These are phyloP conservation scores for Puccinia coronata DNA, from an alignment of 1,284 basidiomycete genomes.

Conservation along the genomic window DNA sequence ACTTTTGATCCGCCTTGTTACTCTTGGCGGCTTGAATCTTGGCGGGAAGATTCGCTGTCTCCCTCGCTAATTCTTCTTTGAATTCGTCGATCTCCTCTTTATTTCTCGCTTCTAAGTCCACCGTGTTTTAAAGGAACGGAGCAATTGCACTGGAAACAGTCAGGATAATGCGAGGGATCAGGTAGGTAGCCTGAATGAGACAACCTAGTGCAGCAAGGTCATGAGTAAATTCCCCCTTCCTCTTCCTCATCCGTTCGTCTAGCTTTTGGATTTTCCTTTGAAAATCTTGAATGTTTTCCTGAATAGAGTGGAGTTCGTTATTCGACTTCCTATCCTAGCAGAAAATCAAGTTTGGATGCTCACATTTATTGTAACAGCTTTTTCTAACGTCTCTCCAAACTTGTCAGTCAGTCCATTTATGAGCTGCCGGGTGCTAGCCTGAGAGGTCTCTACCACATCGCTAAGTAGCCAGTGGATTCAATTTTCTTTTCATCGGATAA, in stretches of 20 bases:
- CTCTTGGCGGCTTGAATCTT: slow-evolving; percentile 33
- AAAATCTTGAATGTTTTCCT: slow-evolving; percentile 5
- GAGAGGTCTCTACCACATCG: background rate
- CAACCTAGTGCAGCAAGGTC: slow-evolving; percentile 18
- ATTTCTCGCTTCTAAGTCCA: slow-evolving; percentile 1
- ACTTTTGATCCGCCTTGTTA: slow-evolving; percentile 24
- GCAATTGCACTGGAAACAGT: no score
- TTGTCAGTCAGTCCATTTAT: background rate
- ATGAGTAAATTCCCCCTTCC: slow-evolving; percentile 10
- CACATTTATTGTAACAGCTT: slow-evolving; percentile 9
- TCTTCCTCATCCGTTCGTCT: slow-evolving; percentile 20
- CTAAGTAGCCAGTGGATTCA: background rate
- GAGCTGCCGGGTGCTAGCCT: background rate
- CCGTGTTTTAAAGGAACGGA: no score
- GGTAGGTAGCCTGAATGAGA: background rate
- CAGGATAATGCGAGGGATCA: background rate
- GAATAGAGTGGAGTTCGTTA: background rate
- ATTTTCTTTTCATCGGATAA: background rate
- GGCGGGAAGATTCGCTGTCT: background rate
- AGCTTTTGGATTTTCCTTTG: slow-evolving; percentile 8
- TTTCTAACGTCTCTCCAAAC: slow-evolving; percentile 23
- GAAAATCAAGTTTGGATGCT: background rate
- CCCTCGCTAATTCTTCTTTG: background rate
- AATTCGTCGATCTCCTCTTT: slow-evolving; percentile 8
- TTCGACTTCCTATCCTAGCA: background rate